A percentile compares a stretch with the other conserved stretches of the same genome.
phyloP scores from a whole-genome alignment of 2,329 filamentous ascomycete species.

The Alternaria sp. region DNA sequence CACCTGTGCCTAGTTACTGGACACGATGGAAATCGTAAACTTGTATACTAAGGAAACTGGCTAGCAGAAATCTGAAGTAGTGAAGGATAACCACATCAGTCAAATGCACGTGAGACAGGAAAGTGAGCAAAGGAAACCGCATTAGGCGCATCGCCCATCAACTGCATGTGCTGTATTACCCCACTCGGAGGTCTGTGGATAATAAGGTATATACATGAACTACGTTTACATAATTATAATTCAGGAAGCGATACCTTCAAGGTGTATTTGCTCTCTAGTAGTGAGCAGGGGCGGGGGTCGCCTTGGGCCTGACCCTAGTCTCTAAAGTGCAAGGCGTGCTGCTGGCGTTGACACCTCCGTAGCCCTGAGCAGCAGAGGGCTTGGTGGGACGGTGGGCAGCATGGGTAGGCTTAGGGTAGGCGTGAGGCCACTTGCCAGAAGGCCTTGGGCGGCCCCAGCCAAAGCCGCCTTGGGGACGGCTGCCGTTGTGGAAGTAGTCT shows the following conservation, averaged over 20 bases:
- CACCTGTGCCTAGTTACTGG: too few species aligned
- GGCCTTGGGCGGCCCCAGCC: conserved; percentile 25
- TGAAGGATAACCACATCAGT: too few species aligned
- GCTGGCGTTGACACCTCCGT: conserved; percentile 7
- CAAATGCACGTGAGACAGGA: background rate
- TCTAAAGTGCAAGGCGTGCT: conserved; percentile 30
- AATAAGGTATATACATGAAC: background rate
- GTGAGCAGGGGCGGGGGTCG: conserved; percentile 14
- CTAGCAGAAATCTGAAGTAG: too few species aligned
- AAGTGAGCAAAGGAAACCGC: background rate
- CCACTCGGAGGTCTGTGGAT: background rate
- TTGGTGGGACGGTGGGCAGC: conserved; percentile 1
- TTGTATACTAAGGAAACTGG: background rate
- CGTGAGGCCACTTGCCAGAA: conserved; percentile 20
- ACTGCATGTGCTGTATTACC: background rate
- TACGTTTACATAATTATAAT: background rate
- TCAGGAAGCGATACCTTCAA: background rate
- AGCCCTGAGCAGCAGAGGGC: conserved; percentile 7
- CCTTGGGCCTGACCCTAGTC: conserved; percentile 29
- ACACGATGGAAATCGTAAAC: too few species aligned
- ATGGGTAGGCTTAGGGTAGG: conserved; percentile 4
- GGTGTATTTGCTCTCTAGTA: background rate
- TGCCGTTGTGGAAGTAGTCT: conserved; percentile 1
- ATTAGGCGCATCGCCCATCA: background rate
- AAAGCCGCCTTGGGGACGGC: conserved; percentile 9